Base-by-base conservation (phyloP, 2,329 filamentous ascomycete species). In the Botryotinia narcissicola region DNA sequence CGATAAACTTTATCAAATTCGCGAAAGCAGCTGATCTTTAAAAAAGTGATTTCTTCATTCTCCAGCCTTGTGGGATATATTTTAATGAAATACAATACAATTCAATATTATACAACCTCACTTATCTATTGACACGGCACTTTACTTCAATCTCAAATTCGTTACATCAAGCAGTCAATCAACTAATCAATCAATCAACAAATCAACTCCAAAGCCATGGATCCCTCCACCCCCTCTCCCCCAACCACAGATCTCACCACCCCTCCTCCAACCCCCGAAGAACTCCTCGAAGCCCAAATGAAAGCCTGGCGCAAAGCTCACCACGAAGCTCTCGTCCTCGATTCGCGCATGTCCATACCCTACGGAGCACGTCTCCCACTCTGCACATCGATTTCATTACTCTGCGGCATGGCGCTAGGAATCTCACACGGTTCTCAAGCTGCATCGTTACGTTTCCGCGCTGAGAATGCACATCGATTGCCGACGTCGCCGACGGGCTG, bases 391-490 rank as follows among this genome's bases (percentile, higher is more conserved):
- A 84, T 90, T 40, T 90, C 91, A 10, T 92, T 93, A 77, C 78
- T 88, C 6, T 84, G 91, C n/a, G 93, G 94, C 71, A 86, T 93
- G 80, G 84, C 84, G 1, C 85, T 97, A 20, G 95, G 94, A 40
- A 84, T 91, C 29, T 86, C 89, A 10, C 89, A 94, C 73, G 94
- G 93, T 37, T 91, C 90, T 74, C 90, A 90, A 80, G 90, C 88
- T 81, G 89, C 93, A 0, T 91, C 92, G 70, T 86, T 97, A 73
- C 92, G 92, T 57, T 99, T 98, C 84, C 92, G 95, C 72, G 96
- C 96, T 74, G 96, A 99, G 83, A 97, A 99, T 81, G 94, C 96
- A 1, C 96, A 99, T 85, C 93, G 95, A 77, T 90, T 98, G 75
- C 96, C 96, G 32, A 90, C 89, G 5, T 91, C 91, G 1, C 91